A percentile compares a stretch with the other conserved stretches of the same genome.
Conservation (phyloP, 805 yeast species). For the Cyberlindnera americana region DNA sequence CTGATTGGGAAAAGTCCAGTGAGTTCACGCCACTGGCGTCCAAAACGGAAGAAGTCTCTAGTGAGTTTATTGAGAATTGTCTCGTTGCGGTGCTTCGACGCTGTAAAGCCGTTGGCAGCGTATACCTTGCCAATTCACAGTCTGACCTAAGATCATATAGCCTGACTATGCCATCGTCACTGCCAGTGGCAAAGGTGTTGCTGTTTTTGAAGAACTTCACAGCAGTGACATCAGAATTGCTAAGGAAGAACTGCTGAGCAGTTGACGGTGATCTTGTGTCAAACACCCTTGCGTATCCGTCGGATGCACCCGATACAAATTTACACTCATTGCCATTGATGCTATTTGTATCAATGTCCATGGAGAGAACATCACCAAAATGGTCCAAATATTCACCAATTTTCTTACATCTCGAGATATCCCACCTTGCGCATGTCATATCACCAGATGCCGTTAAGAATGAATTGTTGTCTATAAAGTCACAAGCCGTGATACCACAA, state of each 20-base stretch:
- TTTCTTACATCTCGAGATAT: slow-evolving; percentile 55
- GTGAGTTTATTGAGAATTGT: slow-evolving; percentile 17
- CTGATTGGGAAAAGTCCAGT: slow-evolving; percentile 68
- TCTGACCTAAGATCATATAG: slow-evolving; percentile 77
- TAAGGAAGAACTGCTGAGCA: slow-evolving; percentile 49
- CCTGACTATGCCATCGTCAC: slow-evolving; percentile 72
- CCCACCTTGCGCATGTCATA: slow-evolving; percentile 78
- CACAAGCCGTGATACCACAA: slow-evolving; percentile 75
- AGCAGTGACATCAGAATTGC: slow-evolving; percentile 61
- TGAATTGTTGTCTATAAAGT: slow-evolving; percentile 54
- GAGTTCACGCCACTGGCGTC: slow-evolving; percentile 71
- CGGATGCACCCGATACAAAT: slow-evolving; percentile 66
- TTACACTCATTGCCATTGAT: slow-evolving; percentile 18
- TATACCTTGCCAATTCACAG: slow-evolving; percentile 56
- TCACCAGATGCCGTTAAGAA: slow-evolving; percentile 79
- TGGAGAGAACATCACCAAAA: slow-evolving; percentile 63
- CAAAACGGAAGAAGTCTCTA: slow-evolving; percentile 25
- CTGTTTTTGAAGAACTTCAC: slow-evolving; percentile 68
- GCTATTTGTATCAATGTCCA: slow-evolving; percentile 33
- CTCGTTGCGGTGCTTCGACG: slow-evolving; percentile 5
- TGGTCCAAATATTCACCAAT: slow-evolving; percentile 59
- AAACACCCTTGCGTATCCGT: slow-evolving; percentile 66
- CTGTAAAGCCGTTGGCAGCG: slow-evolving; percentile 21
- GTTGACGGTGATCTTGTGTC: slow-evolving; percentile 43
- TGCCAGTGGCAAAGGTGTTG: slow-evolving; percentile 65